A percentile compares a stretch with the other conserved stretches of the same genome.
These are phyloP conservation scores for Chlamydomonas applanata DNA, from an alignment of 139 green algal genomes.

Conservation along the genomic window DNA sequence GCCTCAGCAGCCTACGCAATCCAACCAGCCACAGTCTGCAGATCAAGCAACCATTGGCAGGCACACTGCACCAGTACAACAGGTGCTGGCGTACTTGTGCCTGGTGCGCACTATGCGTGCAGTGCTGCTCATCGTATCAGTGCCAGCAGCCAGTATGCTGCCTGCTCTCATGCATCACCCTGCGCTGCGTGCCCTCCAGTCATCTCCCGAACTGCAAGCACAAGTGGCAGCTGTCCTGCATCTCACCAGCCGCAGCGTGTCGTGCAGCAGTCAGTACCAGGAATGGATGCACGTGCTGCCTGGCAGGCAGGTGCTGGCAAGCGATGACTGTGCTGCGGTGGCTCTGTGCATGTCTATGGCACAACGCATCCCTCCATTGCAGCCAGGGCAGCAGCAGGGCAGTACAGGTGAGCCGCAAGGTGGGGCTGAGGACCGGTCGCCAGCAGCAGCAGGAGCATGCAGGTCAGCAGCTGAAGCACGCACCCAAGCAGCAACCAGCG, in stretches of 20 bases:
- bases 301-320: background rate
- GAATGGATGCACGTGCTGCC: background rate
- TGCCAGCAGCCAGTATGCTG: background rate
- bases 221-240: conserved; percentile 6
- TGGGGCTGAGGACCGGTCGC: background rate
- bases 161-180: background rate
- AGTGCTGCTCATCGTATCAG: background rate
- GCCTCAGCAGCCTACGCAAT: too few species aligned
- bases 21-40: too few species aligned
- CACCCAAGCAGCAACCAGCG: background rate
- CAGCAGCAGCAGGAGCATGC: background rate
- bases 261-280: background rate
- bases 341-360: too few species aligned
- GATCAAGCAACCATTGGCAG: too few species aligned
- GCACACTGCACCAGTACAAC: too few species aligned
- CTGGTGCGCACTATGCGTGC: background rate
- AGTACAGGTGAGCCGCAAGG: background rate
- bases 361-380: too few species aligned
- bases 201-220: too few species aligned
- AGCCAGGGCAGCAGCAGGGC: background rate
- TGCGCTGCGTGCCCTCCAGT: background rate
- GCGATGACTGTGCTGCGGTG: too few species aligned
- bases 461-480: conserved; percentile 1
- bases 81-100: background rate
- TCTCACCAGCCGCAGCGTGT: background rate